Conservation (phyloP, 1,284 basidiomycete genomes). For the Violaceomyces palustris region DNA sequence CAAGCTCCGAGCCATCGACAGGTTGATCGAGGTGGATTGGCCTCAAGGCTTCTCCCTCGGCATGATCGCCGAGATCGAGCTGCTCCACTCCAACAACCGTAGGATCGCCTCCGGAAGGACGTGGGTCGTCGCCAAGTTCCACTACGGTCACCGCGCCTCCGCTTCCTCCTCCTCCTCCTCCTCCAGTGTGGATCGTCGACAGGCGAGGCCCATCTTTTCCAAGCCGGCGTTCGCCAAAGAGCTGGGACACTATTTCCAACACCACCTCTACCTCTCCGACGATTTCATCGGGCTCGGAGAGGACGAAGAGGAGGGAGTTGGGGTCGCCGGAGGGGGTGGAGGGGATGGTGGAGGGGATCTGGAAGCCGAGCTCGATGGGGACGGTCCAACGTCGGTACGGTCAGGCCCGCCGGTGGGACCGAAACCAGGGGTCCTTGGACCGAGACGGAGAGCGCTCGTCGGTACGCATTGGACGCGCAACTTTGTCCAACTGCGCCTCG, state of each 20-base stretch:
- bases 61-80: constrained; percentile 33
- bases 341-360: no score
- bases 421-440: no score
- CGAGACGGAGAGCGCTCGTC: no score
- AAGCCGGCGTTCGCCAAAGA: constrained; percentile 15
- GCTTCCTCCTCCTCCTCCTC: no score
- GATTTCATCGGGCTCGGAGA: no score
- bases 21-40: constrained; percentile 36
- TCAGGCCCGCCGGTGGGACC: no score
- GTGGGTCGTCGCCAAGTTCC: constrained; percentile 26
- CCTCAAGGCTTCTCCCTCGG: constrained; percentile 31
- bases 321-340: no score
- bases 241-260: constrained; percentile 30
- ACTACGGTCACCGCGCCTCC: constrained; percentile 32
- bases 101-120: constrained; percentile 11
- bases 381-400: no score
- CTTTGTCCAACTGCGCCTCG: constrained; percentile 33
- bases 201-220: not conserved
- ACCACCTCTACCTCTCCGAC: constrained; percentile 32
- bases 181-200: not conserved
- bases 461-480: constrained; percentile 20
- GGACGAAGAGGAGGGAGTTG: no score
- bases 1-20: constrained; percentile 29
- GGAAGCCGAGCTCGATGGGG: no score
- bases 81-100: constrained; percentile 8